Conservation (phyloP, 2,329 filamentous ascomycete species). For the Sporothrix pallida region DNA sequence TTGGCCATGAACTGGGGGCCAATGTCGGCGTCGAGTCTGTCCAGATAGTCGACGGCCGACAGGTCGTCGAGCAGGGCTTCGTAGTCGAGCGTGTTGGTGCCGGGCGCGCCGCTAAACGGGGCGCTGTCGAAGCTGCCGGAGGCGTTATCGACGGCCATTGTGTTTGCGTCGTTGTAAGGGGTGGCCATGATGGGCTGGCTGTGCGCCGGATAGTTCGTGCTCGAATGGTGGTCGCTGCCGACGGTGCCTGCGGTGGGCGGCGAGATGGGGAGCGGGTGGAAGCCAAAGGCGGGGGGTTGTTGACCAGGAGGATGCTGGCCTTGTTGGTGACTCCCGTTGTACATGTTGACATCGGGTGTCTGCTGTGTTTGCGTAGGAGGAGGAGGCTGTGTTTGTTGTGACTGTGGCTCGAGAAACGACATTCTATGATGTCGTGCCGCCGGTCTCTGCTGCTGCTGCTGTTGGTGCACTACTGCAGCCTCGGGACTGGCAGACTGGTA, state of each 20-base stretch:
- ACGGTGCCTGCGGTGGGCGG: not conserved
- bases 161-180: not conserved
- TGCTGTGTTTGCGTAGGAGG: not conserved
- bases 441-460: constrained; percentile 1
- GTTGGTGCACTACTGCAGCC: not conserved
- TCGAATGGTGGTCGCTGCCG: not conserved
- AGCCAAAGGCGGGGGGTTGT: not conserved
- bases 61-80: constrained; percentile 60
- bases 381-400: not conserved
- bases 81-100: constrained; percentile 51
- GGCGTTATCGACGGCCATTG: not conserved
- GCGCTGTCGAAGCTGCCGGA: not conserved
- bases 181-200: constrained; percentile 6
- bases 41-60: constrained; percentile 56
- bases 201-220: not conserved
- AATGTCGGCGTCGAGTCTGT: constrained; percentile 57
- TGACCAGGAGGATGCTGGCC: not conserved
- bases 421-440: not conserved
- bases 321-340: not conserved
- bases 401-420: constrained; percentile 9
- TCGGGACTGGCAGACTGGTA: constrained; percentile 19
- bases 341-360: not conserved
- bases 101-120: not conserved
- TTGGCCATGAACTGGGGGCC: constrained; percentile 68
- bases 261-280: constrained; percentile 5